Conservation (phyloP, 352 stramenopile species). For the Phytophthora fragariaefolia region DNA sequence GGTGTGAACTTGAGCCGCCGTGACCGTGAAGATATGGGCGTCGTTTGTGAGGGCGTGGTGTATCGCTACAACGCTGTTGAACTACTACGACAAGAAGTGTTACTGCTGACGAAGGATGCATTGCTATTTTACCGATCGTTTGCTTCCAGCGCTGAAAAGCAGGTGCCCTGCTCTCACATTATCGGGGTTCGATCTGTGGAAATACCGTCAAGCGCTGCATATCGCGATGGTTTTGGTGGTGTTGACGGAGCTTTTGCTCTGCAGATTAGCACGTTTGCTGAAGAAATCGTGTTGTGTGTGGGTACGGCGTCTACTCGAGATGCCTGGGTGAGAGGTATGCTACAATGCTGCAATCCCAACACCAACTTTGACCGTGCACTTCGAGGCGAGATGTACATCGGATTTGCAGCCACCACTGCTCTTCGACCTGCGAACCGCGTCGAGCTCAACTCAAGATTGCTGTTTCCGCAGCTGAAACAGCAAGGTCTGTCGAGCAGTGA, state of each 20-base stretch:
- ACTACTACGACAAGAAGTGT: constrained; percentile 75
- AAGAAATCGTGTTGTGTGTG: constrained; percentile 81
- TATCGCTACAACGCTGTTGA: constrained; percentile 71
- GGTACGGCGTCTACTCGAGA: constrained; percentile 63
- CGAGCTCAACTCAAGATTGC: constrained; percentile 64
- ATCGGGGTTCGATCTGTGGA: constrained; percentile 55
- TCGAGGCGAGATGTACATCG: constrained; percentile 48
- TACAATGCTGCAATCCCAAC: constrained; percentile 59
- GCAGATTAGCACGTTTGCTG: constrained; percentile 74
- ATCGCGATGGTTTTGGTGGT: constrained; percentile 7
- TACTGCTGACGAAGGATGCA: constrained; percentile 62
- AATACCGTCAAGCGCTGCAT: constrained; percentile 33
- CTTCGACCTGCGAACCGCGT: constrained; percentile 62
- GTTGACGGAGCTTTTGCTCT: constrained; percentile 55
- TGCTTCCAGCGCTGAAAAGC: constrained; percentile 62
- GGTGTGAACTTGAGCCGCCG: constrained; percentile 72
- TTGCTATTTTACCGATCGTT: constrained; percentile 79
- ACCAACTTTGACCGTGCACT: constrained; percentile 54
- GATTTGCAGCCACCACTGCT: constrained; percentile 38
- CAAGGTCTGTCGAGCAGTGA: not conserved
- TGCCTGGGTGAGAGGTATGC: constrained; percentile 68
- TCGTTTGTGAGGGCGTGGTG: constrained; percentile 72
- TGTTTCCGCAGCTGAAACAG: constrained; percentile 53
- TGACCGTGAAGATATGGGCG: constrained; percentile 60
- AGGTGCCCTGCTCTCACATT: constrained; percentile 48